A percentile compares a stretch with the other conserved stretches of the same genome.
Evolutionary conservation across 805 yeast genomes (phyloP).

Genomic region (Cyberlindnera mrakii): DNA sequence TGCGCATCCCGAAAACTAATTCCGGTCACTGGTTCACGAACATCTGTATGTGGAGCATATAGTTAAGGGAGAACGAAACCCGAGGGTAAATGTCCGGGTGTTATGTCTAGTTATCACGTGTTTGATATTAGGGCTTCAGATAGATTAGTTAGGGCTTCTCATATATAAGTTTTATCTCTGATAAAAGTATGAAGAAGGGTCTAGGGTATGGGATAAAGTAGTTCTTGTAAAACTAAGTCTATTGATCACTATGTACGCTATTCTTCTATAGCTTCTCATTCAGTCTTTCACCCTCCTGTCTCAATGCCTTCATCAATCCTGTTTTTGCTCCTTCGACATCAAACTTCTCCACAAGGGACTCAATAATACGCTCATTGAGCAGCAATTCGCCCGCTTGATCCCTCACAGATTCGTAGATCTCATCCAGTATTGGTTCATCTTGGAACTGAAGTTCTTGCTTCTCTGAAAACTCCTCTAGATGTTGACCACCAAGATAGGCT

Average conservation of each 20-base stretch:
- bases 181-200: too few species aligned
- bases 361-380: slow-evolving; percentile 40
- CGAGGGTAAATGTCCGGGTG: background rate
- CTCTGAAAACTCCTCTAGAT: slow-evolving; percentile 51
- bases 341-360: slow-evolving; percentile 37
- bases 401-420: slow-evolving; percentile 16
- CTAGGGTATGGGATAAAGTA: background rate
- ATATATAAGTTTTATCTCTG: background rate
- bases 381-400: slow-evolving; percentile 24
- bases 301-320: slow-evolving; percentile 44
- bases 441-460: slow-evolving; percentile 32
- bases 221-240: background rate
- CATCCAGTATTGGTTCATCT: slow-evolving; percentile 27
- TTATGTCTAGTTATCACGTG: slow-evolving; percentile 7
- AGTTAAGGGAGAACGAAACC: background rate
- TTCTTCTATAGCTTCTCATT: background rate
- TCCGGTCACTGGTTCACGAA: background rate
- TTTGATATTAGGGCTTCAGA: slow-evolving; percentile 4
- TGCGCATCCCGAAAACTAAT: background rate
- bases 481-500: slow-evolving; percentile 70
- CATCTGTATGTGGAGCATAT: background rate
- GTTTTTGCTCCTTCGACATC: slow-evolving; percentile 39
- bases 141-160: slow-evolving; percentile 2
- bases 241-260: background rate
- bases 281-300: slow-evolving; percentile 39